phyloP scores from a whole-genome alignment of 1,284 basidiomycete species.

The Caloboletus inedulis region DNA sequence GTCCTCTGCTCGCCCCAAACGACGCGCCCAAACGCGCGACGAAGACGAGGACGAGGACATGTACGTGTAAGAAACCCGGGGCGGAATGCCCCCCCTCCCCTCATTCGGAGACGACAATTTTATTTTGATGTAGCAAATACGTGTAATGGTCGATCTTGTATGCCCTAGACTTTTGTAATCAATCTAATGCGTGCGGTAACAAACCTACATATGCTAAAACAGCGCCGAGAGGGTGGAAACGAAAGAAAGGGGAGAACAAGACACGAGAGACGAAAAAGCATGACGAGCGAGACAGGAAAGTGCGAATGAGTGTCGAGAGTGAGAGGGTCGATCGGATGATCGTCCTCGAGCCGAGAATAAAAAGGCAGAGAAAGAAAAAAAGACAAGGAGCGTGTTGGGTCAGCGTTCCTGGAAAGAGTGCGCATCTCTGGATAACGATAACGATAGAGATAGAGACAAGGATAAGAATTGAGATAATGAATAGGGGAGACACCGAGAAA shows the following conservation, averaged over 20 bases:
- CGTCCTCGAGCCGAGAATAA: background rate
- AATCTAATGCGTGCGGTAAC: constrained; percentile 12
- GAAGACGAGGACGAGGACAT: constrained; percentile 27
- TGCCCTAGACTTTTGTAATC: constrained; percentile 5
- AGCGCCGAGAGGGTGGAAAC: background rate
- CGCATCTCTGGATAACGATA: constrained; percentile 6
- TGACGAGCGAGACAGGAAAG: background rate
- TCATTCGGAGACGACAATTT: too few relatives aligned
- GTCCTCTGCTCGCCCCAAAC: constrained; percentile 8
- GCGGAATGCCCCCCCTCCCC: too few relatives aligned
- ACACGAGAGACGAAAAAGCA: background rate
- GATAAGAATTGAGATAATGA: background rate
- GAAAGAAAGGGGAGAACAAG: background rate
- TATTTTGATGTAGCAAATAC: constrained; percentile 5
- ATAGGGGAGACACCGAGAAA: background rate
- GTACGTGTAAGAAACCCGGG: too few relatives aligned
- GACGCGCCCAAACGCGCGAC: constrained; percentile 11
- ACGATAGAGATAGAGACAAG: constrained; percentile 5
- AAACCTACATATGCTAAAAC: constrained; percentile 14
- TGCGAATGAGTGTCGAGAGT: constrained; percentile 10
- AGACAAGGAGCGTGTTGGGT: constrained; percentile 6
- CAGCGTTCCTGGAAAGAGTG: background rate
- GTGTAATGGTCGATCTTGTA: constrained; percentile 1
- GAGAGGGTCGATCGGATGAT: constrained; percentile 4
- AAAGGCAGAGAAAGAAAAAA: background rate